Percentiles rank a stretch among this genome's conserved stretches.
These are phyloP conservation scores for Diaporthe sp. DNA, from an alignment of 2,329 filamentous ascomycete species.

Conservation along the genomic window DNA sequence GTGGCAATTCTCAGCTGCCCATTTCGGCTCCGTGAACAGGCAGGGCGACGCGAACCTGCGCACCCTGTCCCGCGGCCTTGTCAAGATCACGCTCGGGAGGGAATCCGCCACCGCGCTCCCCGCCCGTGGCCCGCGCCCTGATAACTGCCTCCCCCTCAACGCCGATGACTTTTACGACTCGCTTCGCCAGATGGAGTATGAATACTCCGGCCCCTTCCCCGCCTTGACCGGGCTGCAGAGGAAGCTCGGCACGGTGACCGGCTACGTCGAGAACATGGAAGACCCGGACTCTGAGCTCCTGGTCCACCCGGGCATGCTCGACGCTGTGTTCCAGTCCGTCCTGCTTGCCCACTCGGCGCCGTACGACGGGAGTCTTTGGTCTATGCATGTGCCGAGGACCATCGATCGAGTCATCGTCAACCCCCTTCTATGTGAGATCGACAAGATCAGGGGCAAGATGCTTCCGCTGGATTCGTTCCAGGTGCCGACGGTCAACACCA, in stretches of 20 bases:
- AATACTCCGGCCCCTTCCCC: background rate
- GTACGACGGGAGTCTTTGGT: background rate
- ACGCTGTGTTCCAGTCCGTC: constrained; percentile 7
- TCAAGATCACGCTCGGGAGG: background rate
- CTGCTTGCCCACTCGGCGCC: constrained; percentile 1
- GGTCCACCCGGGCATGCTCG: background rate
- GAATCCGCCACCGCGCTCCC: background rate
- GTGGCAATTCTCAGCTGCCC: background rate
- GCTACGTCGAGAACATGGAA: constrained; percentile 1
- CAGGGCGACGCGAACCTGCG: constrained; percentile 11
- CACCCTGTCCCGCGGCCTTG: background rate
- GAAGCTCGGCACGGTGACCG: constrained; percentile 6
- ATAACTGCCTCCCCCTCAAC: background rate
- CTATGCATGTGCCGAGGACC: background rate
- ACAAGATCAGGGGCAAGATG: background rate
- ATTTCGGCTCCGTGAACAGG: constrained; percentile 2
- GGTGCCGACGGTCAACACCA: background rate
- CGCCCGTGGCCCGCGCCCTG: background rate
- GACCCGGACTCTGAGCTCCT: background rate
- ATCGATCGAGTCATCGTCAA: background rate
- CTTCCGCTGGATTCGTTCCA: background rate
- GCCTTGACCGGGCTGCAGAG: background rate
- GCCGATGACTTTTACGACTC: constrained; percentile 14
- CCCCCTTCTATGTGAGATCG: background rate
- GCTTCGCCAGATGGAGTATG: constrained; percentile 3